Base-by-base conservation (phyloP, 1,139 yeast genomes). In the Lodderomyces oxycetoniae region DNA sequence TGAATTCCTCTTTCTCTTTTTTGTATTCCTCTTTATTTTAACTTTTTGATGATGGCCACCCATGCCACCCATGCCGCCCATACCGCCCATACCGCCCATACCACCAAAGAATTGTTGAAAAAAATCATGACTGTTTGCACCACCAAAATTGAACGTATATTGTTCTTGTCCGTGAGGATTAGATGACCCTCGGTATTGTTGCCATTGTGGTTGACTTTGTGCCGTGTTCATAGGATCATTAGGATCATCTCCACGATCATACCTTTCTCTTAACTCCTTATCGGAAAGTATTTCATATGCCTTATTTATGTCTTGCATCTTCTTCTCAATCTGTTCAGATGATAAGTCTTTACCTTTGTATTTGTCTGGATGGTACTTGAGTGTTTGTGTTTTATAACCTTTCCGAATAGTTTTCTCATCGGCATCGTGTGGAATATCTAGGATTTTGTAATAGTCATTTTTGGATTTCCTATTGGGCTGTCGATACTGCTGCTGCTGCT, bases 321-420 rank as follows among this genome's bases (percentile, higher is more conserved):
- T 86, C 30, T 66, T 65, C 55, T 87, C 94, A 26, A 83, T 82
- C 42, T 83, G 74, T 17, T 81, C 88, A n/a, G 77, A 71, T 2
- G 76, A 60, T 44, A 83, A 52, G 26, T 79, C 87, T 20, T 78
- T 79, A 3, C 71, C 71, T 52, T 77, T 79, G 50, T 81, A 77
- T 57, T 91, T 89, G 57, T 91, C 98, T 0, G 98, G 98, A 52
- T 91, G 98, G 54, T 72, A 85, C 51, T 79, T 79, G 50, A 83
- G 79, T 23, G 94, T 83, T 50, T 82, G 74, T 7, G 78, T 67
- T 40, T 96, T 68, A 57, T 87, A 84, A 0, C 95, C 95, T 52
- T 78, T 82, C 48, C 83, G 84, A 44, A 91, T 81, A 9, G 85
- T 82, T 44, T 73, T 71, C 1, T 77, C 80, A 40, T 76, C 79